Conservation (phyloP, 164 flowering plant species). For the Kingdonia uniflora region DNA sequence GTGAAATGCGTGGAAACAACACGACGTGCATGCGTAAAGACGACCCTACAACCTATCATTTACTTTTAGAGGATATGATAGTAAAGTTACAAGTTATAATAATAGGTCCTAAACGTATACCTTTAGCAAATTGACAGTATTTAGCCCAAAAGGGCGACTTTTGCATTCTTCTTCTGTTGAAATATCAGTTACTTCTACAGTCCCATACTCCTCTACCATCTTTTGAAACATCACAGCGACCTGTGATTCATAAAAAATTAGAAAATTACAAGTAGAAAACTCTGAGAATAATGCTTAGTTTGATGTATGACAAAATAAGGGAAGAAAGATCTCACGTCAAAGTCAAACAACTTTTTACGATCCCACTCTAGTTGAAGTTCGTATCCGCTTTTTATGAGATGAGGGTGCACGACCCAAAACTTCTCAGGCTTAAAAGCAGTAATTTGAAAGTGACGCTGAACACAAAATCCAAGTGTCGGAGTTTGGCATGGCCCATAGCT, state of each 20-base stretch:
- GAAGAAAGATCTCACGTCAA: conserved; percentile 47
- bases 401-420: conserved; percentile 73
- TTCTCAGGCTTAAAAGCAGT: conserved; percentile 84
- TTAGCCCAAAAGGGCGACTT: conserved; percentile 83
- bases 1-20: too few relatives aligned
- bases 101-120: conserved; percentile 19
- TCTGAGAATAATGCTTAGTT: too few relatives aligned
- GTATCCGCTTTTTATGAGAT: conserved; percentile 52
- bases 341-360: conserved; percentile 66
- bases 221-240: conserved; percentile 75
- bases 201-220: conserved; percentile 59
- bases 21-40: too few relatives aligned
- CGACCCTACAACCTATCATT: too few relatives aligned
- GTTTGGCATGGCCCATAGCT: conserved; percentile 99
- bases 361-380: conserved; percentile 88
- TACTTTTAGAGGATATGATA: not conserved
- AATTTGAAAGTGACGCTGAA: conserved; percentile 83
- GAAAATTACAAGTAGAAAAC: not conserved
- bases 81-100: not conserved
- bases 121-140: conserved; percentile 92
- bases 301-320: not conserved
- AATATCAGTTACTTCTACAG: conserved; percentile 44
- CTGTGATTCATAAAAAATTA: conserved; percentile 23
- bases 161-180: conserved; percentile 70
- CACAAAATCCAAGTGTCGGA: conserved; percentile 97